Base-by-base conservation (phyloP, 2,329 filamentous ascomycete species). In the Fonsecaea multimorphosa region DNA sequence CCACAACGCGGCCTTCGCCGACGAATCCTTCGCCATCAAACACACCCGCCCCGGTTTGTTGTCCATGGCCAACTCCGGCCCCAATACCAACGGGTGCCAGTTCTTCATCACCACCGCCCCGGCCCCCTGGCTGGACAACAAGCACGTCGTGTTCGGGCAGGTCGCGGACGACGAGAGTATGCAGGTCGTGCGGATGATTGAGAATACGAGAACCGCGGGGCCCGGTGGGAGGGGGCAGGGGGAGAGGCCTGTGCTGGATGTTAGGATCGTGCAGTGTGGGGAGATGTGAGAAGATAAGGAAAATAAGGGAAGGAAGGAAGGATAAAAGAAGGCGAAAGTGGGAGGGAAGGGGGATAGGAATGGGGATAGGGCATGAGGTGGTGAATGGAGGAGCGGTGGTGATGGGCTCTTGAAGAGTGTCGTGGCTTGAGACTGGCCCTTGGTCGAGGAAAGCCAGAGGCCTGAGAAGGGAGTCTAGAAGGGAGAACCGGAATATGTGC, bases 41-140 rank as follows among this genome's bases (percentile, higher is more conserved):
- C 94, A 98, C 78, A 90, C 92, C 68, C 81, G 85, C 69, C 85
- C 91, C 0, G 94, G 93, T 2, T 81, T 98, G 59, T 82, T 99
- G 53, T 94, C 91, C 67, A 99, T 98, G 95, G 95, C 95, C 90
- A 97, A 97, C 77, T 91, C 91, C 31, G 94, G 94, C 0, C 91
- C 91, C 61, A 91, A 97, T 79, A 94, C 91, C 71, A 98, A 98
- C 78, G 95, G 95, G 40, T 93, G 88, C 66, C 95, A 98, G 76
- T 99, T 99, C 84, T 99, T 99, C 84, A 94, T 98, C 81, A 97
- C 93, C 1, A 95, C 91, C 0, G 90, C 90, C 1, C 84, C 91
- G 4, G 95, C 94, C 0, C 92, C 92, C 1, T 96, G 96, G 76
- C 82, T 99, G 29, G 91, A 98, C 79, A 87, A 86, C 75, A 98